Evolutionary conservation across 177 flowering plant species (phyloP).

Genomic region (Vitis hybrid): DNA sequence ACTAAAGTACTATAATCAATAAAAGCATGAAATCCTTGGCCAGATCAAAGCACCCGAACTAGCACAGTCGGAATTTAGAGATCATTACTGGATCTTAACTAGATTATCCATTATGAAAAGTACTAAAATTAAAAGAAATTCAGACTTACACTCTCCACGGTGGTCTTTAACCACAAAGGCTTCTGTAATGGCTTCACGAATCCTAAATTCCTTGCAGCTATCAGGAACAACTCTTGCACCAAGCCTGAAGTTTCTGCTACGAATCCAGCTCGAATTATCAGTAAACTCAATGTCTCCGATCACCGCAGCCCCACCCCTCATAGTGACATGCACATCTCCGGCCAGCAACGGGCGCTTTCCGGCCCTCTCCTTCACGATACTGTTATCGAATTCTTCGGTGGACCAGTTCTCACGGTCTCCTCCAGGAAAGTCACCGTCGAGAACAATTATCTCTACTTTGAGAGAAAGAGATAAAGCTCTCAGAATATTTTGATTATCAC

Average conservation of each 20-base stretch:
- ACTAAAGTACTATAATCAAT: no score
- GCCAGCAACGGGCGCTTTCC: constrained; percentile 73
- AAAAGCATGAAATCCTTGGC: no score
- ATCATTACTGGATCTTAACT: no score
- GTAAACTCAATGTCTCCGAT: constrained; percentile 67
- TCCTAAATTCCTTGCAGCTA: constrained; percentile 28
- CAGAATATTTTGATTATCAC: constrained; percentile 14
- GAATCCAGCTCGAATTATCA: constrained; percentile 85
- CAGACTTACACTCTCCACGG: constrained; percentile 77
- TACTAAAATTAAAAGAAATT: no score
- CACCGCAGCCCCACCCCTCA: constrained; percentile 47
- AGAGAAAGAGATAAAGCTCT: constrained; percentile 29
- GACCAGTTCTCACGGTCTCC: constrained; percentile 46
- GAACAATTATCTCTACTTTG: constrained; percentile 59
- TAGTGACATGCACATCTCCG: constrained; percentile 47
- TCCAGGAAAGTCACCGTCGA: constrained; percentile 63
- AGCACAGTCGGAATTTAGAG: no score
- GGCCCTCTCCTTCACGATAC: constrained; percentile 52
- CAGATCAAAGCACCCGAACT: no score
- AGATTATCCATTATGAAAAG: no score
- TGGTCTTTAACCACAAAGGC: constrained; percentile 76
- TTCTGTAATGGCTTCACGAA: constrained; percentile 65
- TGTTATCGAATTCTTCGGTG: constrained; percentile 45
- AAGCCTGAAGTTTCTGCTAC: constrained; percentile 63
- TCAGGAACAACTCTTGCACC: constrained; percentile 57